Evolutionary conservation across 179 eudicot species (phyloP), one percentile per base, ranked within the genome.

Genomic region (Silene noctiflora): DNA sequence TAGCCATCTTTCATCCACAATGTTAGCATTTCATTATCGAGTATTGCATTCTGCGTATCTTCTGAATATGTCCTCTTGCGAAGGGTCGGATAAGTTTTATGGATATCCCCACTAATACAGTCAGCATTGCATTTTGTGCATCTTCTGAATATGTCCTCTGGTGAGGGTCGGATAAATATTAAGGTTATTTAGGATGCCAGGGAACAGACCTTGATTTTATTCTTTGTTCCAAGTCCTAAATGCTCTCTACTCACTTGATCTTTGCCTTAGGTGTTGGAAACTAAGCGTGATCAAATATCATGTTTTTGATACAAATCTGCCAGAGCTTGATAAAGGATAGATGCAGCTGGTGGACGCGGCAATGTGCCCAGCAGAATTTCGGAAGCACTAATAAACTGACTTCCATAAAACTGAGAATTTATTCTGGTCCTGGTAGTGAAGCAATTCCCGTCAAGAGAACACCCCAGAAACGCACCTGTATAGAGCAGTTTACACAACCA

Each of bases 291-390:
- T 87, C 82, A 85, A 9, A 48, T 29, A 21, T 77, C 83, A 17
- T 88, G 73, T 69, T 88, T 89, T 69, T 75, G 82, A 78, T 87
- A 88, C 70, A 90, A 44, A 75, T 86, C 92, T 22, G 81, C 84
- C 59, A 90, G 74, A 0, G 87, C 88, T 19, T 79, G 85, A 46
- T 90, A 85, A 64, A 90, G 89, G 56, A 73, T 79, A 56, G 90
- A 83, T 73, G 95, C 92, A 19, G 92, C 95, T 73, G 90, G 89
- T 35, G 92, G 90, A 74, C 79, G 78, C n/a, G 92, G 91, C 66
- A 90, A 84, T 39, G 88, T 76, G 44, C 95, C 92, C 73, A 86
- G 83, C 76, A 90, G 85, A 78, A 88, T 84, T 6, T 88, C 85
- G 0, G 87, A 77, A 62, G 90, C 88, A 61, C 24, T 81, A 33